A percentile compares a stretch with the other conserved stretches of the same genome.
Conservation (phyloP, 805 yeast genomes). For the Wickerhamiella occidentalis region DNA sequence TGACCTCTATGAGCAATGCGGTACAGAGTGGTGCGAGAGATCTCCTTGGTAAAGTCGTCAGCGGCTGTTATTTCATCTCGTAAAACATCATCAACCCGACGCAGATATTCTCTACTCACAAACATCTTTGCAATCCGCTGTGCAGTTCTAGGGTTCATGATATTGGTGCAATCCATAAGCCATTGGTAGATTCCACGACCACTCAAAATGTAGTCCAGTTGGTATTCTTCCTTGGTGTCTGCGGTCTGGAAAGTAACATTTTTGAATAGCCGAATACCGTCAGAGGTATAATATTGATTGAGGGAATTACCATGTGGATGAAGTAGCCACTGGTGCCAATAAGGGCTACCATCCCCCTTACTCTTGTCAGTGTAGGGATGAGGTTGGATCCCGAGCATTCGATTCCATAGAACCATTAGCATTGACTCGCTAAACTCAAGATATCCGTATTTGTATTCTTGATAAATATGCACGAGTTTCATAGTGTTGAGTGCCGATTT, state of each 20-base stretch:
- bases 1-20: slow-evolving; percentile 16
- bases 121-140: slow-evolving; percentile 15
- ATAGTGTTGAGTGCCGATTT: slow-evolving; percentile 53
- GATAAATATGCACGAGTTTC: slow-evolving; percentile 55
- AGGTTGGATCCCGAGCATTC: slow-evolving; percentile 52
- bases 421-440: slow-evolving; percentile 46
- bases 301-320: slow-evolving; percentile 83
- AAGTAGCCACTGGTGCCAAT: slow-evolving; percentile 63
- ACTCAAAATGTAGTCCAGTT: slow-evolving; percentile 39
- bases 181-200: slow-evolving; percentile 78
- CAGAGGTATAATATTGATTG: slow-evolving; percentile 62
- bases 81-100: slow-evolving; percentile 13
- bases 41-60: slow-evolving; percentile 6
- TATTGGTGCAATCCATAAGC: slow-evolving; percentile 82
- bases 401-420: slow-evolving; percentile 49
- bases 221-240: slow-evolving; percentile 14
- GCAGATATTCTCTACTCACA: slow-evolving; percentile 27
- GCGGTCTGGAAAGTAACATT: slow-evolving; percentile 28
- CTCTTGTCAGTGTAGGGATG: neutral
- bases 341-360: slow-evolving; percentile 33
- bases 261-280: slow-evolving; percentile 52
- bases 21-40: slow-evolving; percentile 16
- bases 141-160: slow-evolving; percentile 31
- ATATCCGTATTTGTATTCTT: slow-evolving; percentile 47
- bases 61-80: slow-evolving; percentile 12